Evolutionary conservation across 768 basidiomycete genomes (phyloP).

Genomic region (Boletellus sp.): DNA sequence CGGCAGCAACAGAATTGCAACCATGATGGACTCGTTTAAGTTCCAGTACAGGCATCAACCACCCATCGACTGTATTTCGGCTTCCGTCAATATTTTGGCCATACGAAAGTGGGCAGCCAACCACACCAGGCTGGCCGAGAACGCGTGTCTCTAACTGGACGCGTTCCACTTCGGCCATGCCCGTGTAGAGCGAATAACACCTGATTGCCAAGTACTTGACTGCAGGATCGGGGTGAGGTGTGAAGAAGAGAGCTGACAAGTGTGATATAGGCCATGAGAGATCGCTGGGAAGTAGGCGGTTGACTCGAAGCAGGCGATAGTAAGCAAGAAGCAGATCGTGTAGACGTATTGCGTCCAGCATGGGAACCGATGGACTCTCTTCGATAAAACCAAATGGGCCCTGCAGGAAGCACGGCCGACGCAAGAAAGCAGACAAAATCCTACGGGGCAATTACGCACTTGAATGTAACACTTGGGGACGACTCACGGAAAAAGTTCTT

Average conservation of each 20-base stretch:
- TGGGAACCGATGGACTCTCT: conserved; percentile 23
- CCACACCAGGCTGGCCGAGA: conserved; percentile 55
- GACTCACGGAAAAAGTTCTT: conserved; percentile 70
- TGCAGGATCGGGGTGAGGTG: conserved; percentile 59
- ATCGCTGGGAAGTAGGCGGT: conserved; percentile 59
- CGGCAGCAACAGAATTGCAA: conserved; percentile 44
- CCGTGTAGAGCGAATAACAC: conserved; percentile 71
- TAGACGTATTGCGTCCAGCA: conserved; percentile 44
- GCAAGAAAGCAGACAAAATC: conserved; percentile 52
- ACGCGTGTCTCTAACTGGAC: conserved; percentile 57
- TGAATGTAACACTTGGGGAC: conserved; percentile 1
- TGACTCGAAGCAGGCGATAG: conserved; percentile 74
- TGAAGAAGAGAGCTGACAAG: conserved; percentile 41
- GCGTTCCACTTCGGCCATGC: conserved; percentile 76
- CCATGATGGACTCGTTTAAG: conserved; percentile 51
- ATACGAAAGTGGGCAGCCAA: conserved; percentile 63
- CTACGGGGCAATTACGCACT: conserved; percentile 32
- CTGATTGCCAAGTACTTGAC: conserved; percentile 69
- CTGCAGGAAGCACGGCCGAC: conserved; percentile 37
- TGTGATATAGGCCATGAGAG: conserved; percentile 56
- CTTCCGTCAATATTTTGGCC: conserved; percentile 48
- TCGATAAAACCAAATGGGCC: conserved; percentile 55
- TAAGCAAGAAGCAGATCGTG: conserved; percentile 75
- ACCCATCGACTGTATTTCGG: conserved; percentile 58
- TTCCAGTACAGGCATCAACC: conserved; percentile 78